These are phyloP conservation scores for Huntiella decipiens DNA, from an alignment of 2,329 filamentous ascomycete species.

Conservation along the genomic window DNA sequence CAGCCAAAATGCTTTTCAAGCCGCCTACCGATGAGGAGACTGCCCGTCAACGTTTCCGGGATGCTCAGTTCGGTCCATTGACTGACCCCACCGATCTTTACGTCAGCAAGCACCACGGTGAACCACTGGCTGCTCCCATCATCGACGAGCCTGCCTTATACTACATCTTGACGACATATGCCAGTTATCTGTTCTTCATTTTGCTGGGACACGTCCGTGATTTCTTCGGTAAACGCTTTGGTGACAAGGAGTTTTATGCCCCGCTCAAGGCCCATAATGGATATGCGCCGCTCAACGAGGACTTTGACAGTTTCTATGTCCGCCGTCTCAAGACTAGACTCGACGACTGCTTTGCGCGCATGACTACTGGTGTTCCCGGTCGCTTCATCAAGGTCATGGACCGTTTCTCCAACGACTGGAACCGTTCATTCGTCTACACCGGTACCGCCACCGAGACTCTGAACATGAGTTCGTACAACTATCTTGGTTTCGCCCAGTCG, in stretches of 20 bases:
- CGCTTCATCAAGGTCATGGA: slow-evolving; percentile 86
- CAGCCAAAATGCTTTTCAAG: slow-evolving; percentile 65
- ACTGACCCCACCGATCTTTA: slow-evolving; percentile 67
- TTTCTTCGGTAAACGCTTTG: slow-evolving; percentile 94
- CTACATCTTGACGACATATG: slow-evolving; percentile 92
- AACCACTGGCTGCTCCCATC: slow-evolving; percentile 60
- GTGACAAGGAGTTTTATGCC: slow-evolving; percentile 61
- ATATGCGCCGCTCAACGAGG: slow-evolving; percentile 87
- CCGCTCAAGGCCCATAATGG: slow-evolving; percentile 69
- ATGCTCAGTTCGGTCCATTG: slow-evolving; percentile 83
- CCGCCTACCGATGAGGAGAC: slow-evolving; percentile 73
- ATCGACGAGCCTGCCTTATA: slow-evolving; percentile 95
- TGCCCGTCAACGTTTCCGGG: slow-evolving; percentile 52
- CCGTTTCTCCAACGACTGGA: slow-evolving; percentile 78
- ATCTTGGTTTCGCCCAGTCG: slow-evolving; percentile 93
- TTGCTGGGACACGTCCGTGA: slow-evolving; percentile 88
- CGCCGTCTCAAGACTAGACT: slow-evolving; percentile 81
- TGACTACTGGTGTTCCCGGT: slow-evolving; percentile 82
- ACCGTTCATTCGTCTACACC: slow-evolving; percentile 71
- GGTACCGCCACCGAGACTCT: slow-evolving; percentile 86
- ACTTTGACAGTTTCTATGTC: slow-evolving; percentile 98
- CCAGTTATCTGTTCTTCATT: slow-evolving; percentile 92
- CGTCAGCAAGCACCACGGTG: slow-evolving; percentile 70
- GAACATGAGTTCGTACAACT: slow-evolving; percentile 99
- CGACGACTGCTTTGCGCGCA: slow-evolving; percentile 89